Percentiles rank a stretch among this genome's conserved stretches.
phyloP scores from a whole-genome alignment of 257 asterid genomes.

The Rehmannia glutinosa region DNA sequence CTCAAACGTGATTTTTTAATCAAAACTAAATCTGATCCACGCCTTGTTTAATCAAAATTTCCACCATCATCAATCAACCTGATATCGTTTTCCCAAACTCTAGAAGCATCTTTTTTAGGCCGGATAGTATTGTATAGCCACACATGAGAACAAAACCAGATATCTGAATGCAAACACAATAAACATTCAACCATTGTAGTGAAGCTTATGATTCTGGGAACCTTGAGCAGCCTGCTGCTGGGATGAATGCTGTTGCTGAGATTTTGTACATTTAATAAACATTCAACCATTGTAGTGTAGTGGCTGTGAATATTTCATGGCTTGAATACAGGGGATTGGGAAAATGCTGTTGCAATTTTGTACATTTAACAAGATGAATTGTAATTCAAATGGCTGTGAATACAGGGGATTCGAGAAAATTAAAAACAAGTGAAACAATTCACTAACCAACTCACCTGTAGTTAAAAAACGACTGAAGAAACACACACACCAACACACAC shows the following conservation, averaged over 20 bases:
- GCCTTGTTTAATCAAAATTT: constrained; percentile 15
- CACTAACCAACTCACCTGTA: neutral
- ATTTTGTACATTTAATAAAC: constrained; percentile 51
- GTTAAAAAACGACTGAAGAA: neutral
- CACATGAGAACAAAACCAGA: constrained; percentile 54
- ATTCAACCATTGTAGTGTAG: constrained; percentile 75
- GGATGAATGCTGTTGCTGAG: no score
- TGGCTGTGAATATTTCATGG: no score
- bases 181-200: constrained; percentile 46
- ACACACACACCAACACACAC: no score
- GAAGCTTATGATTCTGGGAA: constrained; percentile 74
- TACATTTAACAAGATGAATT: constrained; percentile 15
- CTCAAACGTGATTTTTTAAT: constrained; percentile 21
- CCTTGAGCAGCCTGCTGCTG: constrained; percentile 79
- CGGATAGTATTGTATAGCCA: constrained; percentile 23
- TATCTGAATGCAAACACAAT: constrained; percentile 39
- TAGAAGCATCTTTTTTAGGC: constrained; percentile 35
- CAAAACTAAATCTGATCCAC: constrained; percentile 24
- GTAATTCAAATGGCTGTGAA: no score
- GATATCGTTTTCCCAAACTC: constrained; percentile 31
- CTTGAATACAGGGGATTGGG: constrained; percentile 74
- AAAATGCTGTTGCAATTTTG: constrained; percentile 67
- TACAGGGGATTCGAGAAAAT: no score
- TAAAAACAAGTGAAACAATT: neutral
- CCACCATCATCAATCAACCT: constrained; percentile 16